Evolutionary conservation across 2,329 filamentous ascomycete species (phyloP), one percentile per base, ranked within the genome.

Genomic region (Claviceps pusilla): DNA sequence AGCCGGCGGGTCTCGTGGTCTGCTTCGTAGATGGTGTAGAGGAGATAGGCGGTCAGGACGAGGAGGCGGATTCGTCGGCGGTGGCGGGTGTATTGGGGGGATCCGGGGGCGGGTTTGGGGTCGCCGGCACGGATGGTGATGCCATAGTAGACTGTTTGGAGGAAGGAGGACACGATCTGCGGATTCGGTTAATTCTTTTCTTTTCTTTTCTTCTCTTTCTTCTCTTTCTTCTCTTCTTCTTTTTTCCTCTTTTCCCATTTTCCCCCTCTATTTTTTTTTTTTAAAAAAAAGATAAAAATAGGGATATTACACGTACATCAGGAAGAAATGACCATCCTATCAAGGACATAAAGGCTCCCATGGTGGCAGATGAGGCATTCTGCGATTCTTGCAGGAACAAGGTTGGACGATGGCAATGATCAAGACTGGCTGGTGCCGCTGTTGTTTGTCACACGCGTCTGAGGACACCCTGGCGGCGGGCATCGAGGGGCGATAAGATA

Each of bases 1-100:
- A 76, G 73, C 48, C 77, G 73, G 58, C 81, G 84, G 33, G 95
- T 76, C 58, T 88, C 82, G 72, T 87, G 82, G 75, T 95, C 87
- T 63, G 89, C 86, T 71, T 97, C 91, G 72, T 90, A 93, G 63
- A 97, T 82, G 49, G 89, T 95, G 75, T 95, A 96, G 59, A 85
- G 71, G 42, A 97, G 86, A 72, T 97, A 98, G 57, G 80, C 72
- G 50, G 84, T 75, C 51, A 97, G 84, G 63, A 97, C 87, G 61
- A 84, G 74, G 65, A 91, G 84, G 67, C 93, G 83, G 66, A 96
- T 91, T 62, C 82, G 80, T 55, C 86, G 86, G 57, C 89, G 84
- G 72, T 97, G 87, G 55, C 78, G 76, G 58, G 77, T 75, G 67
- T 80, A 87, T 59, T 82, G 82, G 2, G 82, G 76, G n/a, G 78